Evolutionary conservation across 2,329 filamentous ascomycete species (phyloP).

Genomic region (Eurotiales sp.): DNA sequence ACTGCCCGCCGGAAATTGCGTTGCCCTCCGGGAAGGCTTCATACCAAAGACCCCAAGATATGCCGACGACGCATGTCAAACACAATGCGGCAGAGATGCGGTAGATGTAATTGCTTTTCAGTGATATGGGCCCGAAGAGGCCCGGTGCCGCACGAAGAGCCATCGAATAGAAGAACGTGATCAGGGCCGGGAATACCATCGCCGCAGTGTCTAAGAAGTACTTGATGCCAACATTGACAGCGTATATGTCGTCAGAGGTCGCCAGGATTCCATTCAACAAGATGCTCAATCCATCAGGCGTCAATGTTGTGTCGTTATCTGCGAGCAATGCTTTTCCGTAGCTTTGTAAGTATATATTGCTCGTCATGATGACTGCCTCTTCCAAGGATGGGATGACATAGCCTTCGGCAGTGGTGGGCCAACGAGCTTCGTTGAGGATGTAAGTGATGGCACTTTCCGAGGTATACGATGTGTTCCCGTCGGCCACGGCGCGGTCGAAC

Average conservation of each 20-base stretch:
- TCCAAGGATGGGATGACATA: not conserved
- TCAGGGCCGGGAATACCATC: constrained; percentile 14
- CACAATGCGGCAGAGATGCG: not conserved
- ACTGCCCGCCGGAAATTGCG: not conserved
- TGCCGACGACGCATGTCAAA: constrained; percentile 1
- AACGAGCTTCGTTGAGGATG: not conserved
- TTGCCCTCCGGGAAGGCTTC: constrained; percentile 2
- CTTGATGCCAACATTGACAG: not conserved
- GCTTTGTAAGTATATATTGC: not conserved
- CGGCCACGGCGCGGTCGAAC: not conserved
- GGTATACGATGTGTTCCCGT: not conserved
- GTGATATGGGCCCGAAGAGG: not conserved
- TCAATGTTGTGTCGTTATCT: not conserved
- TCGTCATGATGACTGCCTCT: not conserved
- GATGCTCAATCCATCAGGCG: not conserved
- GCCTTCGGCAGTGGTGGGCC: not conserved
- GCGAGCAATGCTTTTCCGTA: not conserved
- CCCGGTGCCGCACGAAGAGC: not conserved
- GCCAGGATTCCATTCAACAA: not conserved
- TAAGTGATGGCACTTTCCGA: not conserved
- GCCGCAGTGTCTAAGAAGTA: constrained; percentile 5
- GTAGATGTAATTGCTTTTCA: not conserved
- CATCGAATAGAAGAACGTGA: constrained; percentile 13
- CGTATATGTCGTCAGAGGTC: not conserved
- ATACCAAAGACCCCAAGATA: constrained; percentile 5